Percentiles rank a stretch among this genome's conserved stretches.
These are phyloP conservation scores for Albifimbria verrucaria DNA, from an alignment of 2,329 filamentous ascomycete genomes.

Conservation along the genomic window DNA sequence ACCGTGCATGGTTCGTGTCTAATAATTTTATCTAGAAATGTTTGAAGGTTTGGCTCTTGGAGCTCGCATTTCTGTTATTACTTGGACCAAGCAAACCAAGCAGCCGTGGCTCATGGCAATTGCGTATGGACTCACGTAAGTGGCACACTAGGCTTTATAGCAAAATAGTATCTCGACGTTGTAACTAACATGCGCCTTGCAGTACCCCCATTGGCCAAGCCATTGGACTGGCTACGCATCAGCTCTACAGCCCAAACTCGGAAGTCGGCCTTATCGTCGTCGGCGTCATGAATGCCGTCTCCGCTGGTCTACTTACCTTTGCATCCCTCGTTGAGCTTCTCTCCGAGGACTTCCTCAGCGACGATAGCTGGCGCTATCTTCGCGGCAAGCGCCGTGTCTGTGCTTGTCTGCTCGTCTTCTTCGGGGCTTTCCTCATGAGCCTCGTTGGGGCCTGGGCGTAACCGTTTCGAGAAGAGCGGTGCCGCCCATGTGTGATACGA, in stretches of 20 bases:
- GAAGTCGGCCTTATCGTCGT: constrained; percentile 66
- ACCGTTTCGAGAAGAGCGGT: too few species aligned
- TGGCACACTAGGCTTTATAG: constrained; percentile 17
- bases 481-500: not conserved
- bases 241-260: constrained; percentile 65
- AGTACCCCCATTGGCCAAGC: constrained; percentile 72
- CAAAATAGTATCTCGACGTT: not conserved
- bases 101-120: constrained; percentile 56
- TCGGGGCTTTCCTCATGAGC: constrained; percentile 60
- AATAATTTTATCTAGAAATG: constrained; percentile 29
- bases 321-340: constrained; percentile 69
- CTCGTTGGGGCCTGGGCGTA: constrained; percentile 62
- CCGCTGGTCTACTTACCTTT: constrained; percentile 67
- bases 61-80: constrained; percentile 58
- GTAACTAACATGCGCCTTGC: constrained; percentile 15
- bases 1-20: not conserved
- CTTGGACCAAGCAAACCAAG: constrained; percentile 32
- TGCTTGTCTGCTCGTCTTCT: constrained; percentile 55
- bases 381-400: constrained; percentile 49
- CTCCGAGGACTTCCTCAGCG: constrained; percentile 67
- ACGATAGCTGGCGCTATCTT: constrained; percentile 58
- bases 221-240: constrained; percentile 66
- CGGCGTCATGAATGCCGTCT: constrained; percentile 72
- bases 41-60: constrained; percentile 60
- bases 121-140: constrained; percentile 52